Percentiles rank a stretch among this genome's conserved stretches.
Evolutionary conservation across 345 rosid genomes (phyloP).

Genomic region (Eucalyptus shirleyi): DNA sequence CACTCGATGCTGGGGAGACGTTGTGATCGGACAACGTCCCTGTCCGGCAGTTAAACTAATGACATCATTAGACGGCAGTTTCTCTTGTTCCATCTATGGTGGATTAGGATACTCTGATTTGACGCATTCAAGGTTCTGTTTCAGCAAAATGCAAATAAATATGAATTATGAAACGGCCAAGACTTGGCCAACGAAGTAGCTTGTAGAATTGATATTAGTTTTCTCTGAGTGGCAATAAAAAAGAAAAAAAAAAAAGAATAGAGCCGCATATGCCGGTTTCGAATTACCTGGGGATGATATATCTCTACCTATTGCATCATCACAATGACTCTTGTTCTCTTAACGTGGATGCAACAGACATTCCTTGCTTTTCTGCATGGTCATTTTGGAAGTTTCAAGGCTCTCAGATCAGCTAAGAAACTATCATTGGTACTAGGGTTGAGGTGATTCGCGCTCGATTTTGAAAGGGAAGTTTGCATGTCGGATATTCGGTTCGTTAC

Average conservation of each 20-base stretch:
- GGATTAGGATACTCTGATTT: not conserved
- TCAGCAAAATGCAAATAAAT: not conserved
- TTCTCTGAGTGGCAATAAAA: too few relatives aligned
- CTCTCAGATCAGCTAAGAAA: too few relatives aligned
- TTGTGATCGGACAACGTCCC: not conserved
- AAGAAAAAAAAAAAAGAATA: too few relatives aligned
- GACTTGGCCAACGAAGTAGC: not conserved
- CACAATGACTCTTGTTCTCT: too few relatives aligned
- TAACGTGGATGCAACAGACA: too few relatives aligned
- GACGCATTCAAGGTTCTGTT: not conserved
- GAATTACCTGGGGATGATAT: too few relatives aligned
- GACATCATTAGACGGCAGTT: not conserved
- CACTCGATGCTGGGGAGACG: not conserved
- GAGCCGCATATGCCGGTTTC: too few relatives aligned
- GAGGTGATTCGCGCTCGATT: too few relatives aligned
- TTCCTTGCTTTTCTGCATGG: too few relatives aligned
- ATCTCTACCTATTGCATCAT: too few relatives aligned
- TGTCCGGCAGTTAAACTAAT: not conserved
- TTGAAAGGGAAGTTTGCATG: not conserved
- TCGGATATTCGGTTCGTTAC: not conserved
- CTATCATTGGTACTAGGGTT: too few relatives aligned
- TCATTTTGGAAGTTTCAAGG: too few relatives aligned
- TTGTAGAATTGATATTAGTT: not conserved
- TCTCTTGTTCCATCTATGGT: not conserved
- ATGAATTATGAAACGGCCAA: not conserved